phyloP scores from a whole-genome alignment of 768 basidiomycete species.

The Obba rivulosa region DNA sequence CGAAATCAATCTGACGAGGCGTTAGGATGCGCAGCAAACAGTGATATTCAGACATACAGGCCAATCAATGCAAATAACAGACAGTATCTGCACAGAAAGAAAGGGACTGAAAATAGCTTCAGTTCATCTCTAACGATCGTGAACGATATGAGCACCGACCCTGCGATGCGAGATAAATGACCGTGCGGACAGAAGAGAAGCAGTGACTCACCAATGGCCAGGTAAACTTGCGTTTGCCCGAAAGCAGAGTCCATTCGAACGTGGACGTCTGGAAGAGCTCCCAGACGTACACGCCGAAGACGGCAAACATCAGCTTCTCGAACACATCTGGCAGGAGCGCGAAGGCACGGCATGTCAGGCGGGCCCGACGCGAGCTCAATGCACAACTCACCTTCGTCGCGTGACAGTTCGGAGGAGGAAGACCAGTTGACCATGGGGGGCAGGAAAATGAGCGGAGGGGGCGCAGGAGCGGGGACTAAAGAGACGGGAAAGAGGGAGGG shows the following conservation, averaged over 20 bases:
- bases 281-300: slow-evolving; percentile 66
- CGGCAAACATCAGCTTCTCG: slow-evolving; percentile 51
- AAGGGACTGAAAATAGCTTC: slow-evolving; percentile 40
- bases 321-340: slow-evolving; percentile 41
- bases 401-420: slow-evolving; percentile 34
- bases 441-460: slow-evolving; percentile 2
- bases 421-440: slow-evolving; percentile 49
- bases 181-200: slow-evolving; percentile 28
- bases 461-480: background rate
- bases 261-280: slow-evolving; percentile 56
- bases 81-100: slow-evolving; percentile 69
- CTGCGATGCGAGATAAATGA: slow-evolving; percentile 30
- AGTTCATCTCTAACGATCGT: background rate
- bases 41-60: background rate
- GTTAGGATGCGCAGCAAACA: background rate
- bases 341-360: background rate
- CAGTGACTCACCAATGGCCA: slow-evolving; percentile 65
- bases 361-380: background rate
- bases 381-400: slow-evolving; percentile 2
- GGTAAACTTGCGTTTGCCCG: slow-evolving; percentile 50
- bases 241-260: slow-evolving; percentile 66
- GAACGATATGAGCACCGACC: background rate
- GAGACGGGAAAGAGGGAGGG: slow-evolving; percentile 1
- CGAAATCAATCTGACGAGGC: slow-evolving; percentile 47
- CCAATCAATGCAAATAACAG: slow-evolving; percentile 63